Evolutionary conservation across 768 basidiomycete genomes (phyloP).

Genomic region (Amanita fuliginea): DNA sequence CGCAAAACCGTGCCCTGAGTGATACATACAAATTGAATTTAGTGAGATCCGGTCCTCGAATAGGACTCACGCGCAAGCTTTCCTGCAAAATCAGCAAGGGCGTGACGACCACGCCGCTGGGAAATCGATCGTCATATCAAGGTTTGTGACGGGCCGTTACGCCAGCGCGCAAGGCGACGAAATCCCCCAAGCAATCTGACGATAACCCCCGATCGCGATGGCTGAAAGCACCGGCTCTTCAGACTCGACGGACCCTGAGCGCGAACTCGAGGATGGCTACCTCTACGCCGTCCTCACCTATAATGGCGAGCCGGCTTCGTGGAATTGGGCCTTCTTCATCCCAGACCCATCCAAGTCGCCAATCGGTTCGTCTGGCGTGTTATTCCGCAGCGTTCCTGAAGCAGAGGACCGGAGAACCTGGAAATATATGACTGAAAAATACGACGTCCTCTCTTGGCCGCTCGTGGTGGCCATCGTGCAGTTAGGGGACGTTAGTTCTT

Average conservation of each 20-base stretch:
- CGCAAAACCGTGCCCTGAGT: too few relatives aligned
- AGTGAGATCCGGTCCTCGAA: too few relatives aligned
- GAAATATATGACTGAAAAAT: conserved; percentile 27
- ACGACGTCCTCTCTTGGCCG: conserved; percentile 27
- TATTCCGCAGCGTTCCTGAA: conserved; percentile 30
- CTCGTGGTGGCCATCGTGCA: conserved; percentile 33
- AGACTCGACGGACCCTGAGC: conserved; percentile 13
- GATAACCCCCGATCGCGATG: conserved; percentile 6
- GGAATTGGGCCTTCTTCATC: conserved; percentile 41
- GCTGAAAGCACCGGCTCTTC: neutral
- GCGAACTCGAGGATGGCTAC: conserved; percentile 26
- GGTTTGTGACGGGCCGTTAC: conserved; percentile 1
- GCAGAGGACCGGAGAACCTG: conserved; percentile 21
- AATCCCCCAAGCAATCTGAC: neutral
- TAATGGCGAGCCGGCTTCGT: conserved; percentile 33
- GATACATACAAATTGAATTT: too few relatives aligned
- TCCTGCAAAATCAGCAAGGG: too few relatives aligned
- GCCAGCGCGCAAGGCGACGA: neutral
- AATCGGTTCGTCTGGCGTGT: conserved; percentile 30
- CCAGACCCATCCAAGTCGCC: conserved; percentile 26
- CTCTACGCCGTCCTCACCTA: conserved; percentile 36
- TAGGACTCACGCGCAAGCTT: too few relatives aligned
- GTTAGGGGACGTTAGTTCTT: conserved; percentile 28
- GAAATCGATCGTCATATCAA: too few relatives aligned
- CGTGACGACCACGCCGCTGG: too few relatives aligned